Evolutionary conservation across 805 yeast species (phyloP).

Genomic region (Kurtzmaniella fragi): DNA sequence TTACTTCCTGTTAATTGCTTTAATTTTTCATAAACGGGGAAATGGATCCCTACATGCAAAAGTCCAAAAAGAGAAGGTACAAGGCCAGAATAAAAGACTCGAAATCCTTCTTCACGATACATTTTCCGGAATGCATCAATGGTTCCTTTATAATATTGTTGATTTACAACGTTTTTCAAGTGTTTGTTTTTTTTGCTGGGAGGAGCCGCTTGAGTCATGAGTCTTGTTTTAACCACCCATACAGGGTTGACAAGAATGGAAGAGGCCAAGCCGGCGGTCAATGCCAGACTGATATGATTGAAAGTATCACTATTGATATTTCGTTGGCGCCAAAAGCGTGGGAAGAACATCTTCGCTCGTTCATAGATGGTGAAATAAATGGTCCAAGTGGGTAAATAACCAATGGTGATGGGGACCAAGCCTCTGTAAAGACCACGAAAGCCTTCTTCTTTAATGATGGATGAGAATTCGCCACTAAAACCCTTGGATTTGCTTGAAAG

Average conservation of each 20-base stretch:
- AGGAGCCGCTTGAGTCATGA: constrained; percentile 75
- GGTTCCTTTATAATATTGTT: constrained; percentile 63
- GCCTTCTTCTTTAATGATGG: constrained; percentile 77
- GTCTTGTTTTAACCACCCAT: constrained; percentile 95
- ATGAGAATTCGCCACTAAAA: constrained; percentile 54
- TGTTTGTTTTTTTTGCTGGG: constrained; percentile 15
- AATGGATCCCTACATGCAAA: constrained; percentile 91
- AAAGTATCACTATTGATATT: constrained; percentile 19
- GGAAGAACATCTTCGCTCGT: constrained; percentile 56
- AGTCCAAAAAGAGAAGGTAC: constrained; percentile 88
- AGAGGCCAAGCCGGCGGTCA: constrained; percentile 84
- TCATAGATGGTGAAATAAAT: constrained; percentile 91
- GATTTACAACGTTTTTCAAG: constrained; percentile 10
- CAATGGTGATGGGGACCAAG: constrained; percentile 83
- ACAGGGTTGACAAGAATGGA: constrained; percentile 88
- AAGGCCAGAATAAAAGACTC: constrained; percentile 82
- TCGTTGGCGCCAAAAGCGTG: constrained; percentile 28
- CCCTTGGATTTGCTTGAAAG: constrained; percentile 37
- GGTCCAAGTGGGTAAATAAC: constrained; percentile 97
- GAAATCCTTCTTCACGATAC: constrained; percentile 72
- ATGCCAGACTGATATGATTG: constrained; percentile 56
- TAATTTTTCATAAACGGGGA: constrained; percentile 85
- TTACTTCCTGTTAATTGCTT: constrained; percentile 46
- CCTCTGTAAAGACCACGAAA: constrained; percentile 83
- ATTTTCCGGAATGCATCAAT: constrained; percentile 78